A percentile compares a stretch with the other conserved stretches of the same genome.
Conservation (phyloP, 345 rosid genomes). For the Geranium rotundifolium region DNA sequence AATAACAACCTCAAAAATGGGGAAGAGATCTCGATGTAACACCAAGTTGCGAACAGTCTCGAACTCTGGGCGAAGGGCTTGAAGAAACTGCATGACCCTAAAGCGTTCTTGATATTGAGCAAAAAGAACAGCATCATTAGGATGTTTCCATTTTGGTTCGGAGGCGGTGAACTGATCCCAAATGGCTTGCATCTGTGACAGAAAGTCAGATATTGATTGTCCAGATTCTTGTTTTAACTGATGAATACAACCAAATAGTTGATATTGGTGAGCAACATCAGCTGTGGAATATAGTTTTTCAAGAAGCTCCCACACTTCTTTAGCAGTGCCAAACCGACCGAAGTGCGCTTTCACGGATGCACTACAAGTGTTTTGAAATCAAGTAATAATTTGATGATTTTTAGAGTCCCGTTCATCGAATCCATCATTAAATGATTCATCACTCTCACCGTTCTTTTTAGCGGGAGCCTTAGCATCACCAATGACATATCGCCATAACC, state of each 20-base stretch:
- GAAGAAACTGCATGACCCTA: too few species aligned
- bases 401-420: neutral
- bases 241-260: neutral
- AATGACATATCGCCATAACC: neutral
- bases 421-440: neutral
- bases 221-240: neutral
- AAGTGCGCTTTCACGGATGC: conserved; percentile 3
- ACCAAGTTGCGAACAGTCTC: too few species aligned
- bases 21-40: too few species aligned
- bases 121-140: neutral
- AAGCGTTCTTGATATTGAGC: neutral
- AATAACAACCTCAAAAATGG: too few species aligned
- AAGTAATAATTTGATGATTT: neutral
- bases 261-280: neutral
- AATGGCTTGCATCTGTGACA: neutral
- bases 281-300: neutral
- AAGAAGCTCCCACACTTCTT: neutral
- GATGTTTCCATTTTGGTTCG: neutral
- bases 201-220: neutral
- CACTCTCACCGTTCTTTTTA: too few species aligned
- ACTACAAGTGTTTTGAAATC: neutral
- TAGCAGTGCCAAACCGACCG: too few species aligned
- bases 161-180: conserved; percentile 2
- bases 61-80: too few species aligned
- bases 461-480: too few species aligned